Evolutionary conservation across 495 filamentous ascomycete genomes (phyloP).

Genomic region (Lasiosphaeria hispida): DNA sequence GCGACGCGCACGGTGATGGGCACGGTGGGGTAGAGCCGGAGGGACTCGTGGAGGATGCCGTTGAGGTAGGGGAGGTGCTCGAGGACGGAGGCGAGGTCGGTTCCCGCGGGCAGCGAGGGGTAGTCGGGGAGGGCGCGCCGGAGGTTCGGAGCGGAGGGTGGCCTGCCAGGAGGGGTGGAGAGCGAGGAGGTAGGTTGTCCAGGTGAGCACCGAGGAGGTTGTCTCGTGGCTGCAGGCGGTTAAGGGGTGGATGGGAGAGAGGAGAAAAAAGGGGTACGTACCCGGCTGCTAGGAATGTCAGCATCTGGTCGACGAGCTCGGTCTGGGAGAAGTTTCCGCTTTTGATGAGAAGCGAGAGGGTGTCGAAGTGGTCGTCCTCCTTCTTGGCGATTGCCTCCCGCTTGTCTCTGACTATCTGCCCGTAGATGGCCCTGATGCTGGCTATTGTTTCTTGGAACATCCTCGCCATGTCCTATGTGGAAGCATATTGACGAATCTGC

Average conservation of each 20-base stretch:
- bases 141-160: constrained; percentile 46
- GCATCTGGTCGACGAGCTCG: constrained; percentile 78
- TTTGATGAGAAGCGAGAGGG: constrained; percentile 73
- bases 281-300: constrained; percentile 81
- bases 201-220: constrained; percentile 50
- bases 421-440: constrained; percentile 60
- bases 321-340: constrained; percentile 72
- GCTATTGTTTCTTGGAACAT: constrained; percentile 51
- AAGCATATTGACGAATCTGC: constrained; percentile 47
- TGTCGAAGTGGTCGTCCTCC: constrained; percentile 57
- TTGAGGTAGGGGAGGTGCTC: constrained; percentile 52
- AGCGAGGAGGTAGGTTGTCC: constrained; percentile 49
- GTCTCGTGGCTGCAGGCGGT: constrained; percentile 64
- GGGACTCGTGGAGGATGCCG: constrained; percentile 41
- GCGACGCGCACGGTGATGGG: constrained; percentile 60
- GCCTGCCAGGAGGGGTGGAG: constrained; percentile 42
- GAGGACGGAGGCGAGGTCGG: constrained; percentile 47
- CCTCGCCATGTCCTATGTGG: constrained; percentile 64
- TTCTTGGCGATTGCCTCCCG: constrained; percentile 55
- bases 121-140: constrained; percentile 59
- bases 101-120: constrained; percentile 29
- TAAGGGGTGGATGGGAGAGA: not conserved
- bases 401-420: constrained; percentile 64
- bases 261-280: not conserved
- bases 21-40: constrained; percentile 45